Evolutionary conservation across 345 rosid genomes (phyloP), one percentile per base, ranked within the genome.

Genomic region (Abelmoschus esculentus): DNA sequence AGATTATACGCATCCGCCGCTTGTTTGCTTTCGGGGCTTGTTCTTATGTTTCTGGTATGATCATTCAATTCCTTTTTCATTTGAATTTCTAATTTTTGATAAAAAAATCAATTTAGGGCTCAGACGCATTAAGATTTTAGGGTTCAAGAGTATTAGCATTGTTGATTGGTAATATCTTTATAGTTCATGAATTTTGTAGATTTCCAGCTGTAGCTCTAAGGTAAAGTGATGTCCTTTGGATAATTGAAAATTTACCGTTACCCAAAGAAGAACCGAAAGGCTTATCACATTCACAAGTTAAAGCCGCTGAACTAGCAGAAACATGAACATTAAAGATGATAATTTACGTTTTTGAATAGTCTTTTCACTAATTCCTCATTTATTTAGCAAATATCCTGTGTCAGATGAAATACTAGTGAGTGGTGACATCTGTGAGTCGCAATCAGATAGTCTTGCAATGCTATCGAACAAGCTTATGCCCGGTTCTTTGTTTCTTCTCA

Each of bases 21-120:
- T 13, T 86, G 88, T 66, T 77, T 85, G 73, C 82, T 82, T 56
- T 82, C 78, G 70, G 99, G 96, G 42, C 76, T 95, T 42, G 79
- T 81, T 47, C 83, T 80, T 62, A 90, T 90, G 97, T 84, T 90
- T 75, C 84, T 93, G 96, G 97, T 93, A 82, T 36, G 70, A 66
- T 17, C 72, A 55, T 47, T 55, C 42, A 19, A 9, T 47, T 59
- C n/a, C 12, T 10, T 29, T 31, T 17, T 22, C 49, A 5, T 36
- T 56, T 55, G 26, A 14, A 70, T 15, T 44, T 66, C 38, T 3
- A 28, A 1, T 47, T 10, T 3, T 46, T 42, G 1, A 12, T 17
- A 17, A 63, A n/a, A 22, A 22, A 22, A 22, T 46, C 56, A 7
- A 15, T 8, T 44, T 44, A 36, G 56, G n/a, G 2, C 7, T 12